Evolutionary conservation across 2,329 filamentous ascomycete species (phyloP).

Genomic region (Hymenoscyphus occultus): DNA sequence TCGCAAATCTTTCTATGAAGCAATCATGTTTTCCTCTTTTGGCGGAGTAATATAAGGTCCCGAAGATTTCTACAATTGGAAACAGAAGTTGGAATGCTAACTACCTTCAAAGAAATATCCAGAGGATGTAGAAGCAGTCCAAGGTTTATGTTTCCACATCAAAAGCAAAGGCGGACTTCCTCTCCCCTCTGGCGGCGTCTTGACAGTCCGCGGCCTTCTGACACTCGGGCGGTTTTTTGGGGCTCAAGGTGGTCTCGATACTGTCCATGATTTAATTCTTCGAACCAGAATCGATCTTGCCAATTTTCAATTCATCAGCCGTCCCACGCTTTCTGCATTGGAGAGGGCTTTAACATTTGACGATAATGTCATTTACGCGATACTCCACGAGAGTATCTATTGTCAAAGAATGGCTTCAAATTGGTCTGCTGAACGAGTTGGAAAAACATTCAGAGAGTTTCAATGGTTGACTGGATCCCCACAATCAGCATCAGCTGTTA

Average conservation of each 20-base stretch:
- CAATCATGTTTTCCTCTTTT: not conserved
- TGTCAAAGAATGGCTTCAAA: slow-evolving; percentile 65
- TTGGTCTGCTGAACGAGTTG: slow-evolving; percentile 72
- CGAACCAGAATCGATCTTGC: slow-evolving; percentile 70
- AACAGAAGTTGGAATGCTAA: slow-evolving; percentile 38
- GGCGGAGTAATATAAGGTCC: too few relatives aligned
- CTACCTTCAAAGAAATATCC: slow-evolving; percentile 63
- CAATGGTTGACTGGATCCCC: slow-evolving; percentile 43
- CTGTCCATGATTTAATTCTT: slow-evolving; percentile 70
- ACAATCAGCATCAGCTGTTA: slow-evolving; percentile 36
- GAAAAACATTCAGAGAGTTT: slow-evolving; percentile 47
- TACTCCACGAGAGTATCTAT: slow-evolving; percentile 87
- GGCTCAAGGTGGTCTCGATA: slow-evolving; percentile 69
- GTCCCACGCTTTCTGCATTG: slow-evolving; percentile 64
- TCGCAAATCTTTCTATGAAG: not conserved
- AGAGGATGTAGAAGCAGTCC: slow-evolving; percentile 69
- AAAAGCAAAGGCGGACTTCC: slow-evolving; percentile 54
- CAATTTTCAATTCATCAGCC: slow-evolving; percentile 71
- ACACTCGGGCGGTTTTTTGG: slow-evolving; percentile 78
- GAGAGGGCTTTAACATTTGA: slow-evolving; percentile 71
- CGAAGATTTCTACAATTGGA: not conserved
- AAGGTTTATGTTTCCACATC: slow-evolving; percentile 64
- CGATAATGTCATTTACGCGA: slow-evolving; percentile 74
- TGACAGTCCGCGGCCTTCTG: slow-evolving; percentile 73
- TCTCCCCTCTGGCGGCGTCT: slow-evolving; percentile 67